Conservation (phyloP, 148 eudicot genomes). For the Amaranthus hypochondriacus region DNA sequence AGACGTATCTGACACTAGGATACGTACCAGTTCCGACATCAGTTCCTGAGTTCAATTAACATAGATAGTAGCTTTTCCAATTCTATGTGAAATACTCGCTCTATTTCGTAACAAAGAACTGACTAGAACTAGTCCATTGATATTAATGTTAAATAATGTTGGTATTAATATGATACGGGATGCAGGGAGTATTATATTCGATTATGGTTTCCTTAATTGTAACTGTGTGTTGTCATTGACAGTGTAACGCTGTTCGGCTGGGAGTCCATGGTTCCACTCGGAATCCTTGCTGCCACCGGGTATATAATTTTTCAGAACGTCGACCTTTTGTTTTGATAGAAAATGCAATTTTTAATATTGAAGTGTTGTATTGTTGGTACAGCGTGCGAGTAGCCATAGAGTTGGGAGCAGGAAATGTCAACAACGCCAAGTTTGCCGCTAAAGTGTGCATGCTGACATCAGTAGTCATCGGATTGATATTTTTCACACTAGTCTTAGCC, state of each 20-base stretch:
- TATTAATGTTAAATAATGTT: background rate
- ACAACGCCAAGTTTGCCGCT: slow-evolving; percentile 33
- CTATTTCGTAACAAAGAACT: background rate
- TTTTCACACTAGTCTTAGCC: slow-evolving; percentile 22
- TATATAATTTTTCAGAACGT: slow-evolving; percentile 4
- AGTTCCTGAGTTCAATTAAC: too few relatives aligned
- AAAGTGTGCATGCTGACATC: slow-evolving; percentile 30
- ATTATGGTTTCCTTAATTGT: background rate
- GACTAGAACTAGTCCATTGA: background rate
- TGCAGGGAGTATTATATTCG: background rate
- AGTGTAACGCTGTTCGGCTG: slow-evolving; percentile 32
- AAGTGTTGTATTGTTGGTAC: background rate
- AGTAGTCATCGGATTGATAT: slow-evolving; percentile 22
- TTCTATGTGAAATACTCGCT: background rate
- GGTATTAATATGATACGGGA: background rate
- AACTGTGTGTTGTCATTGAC: background rate
- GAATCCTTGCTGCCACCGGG: slow-evolving; percentile 35
- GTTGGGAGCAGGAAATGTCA: slow-evolving; percentile 30
- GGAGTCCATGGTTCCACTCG: slow-evolving; percentile 38
- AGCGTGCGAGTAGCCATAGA: slow-evolving; percentile 36
- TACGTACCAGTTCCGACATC: too few relatives aligned
- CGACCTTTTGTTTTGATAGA: background rate
- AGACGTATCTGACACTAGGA: too few relatives aligned
- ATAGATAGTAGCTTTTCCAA: background rate
- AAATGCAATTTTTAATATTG: background rate